These are phyloP conservation scores for Metarhizium humberi DNA, from an alignment of 2,329 filamentous ascomycete genomes.

Conservation along the genomic window DNA sequence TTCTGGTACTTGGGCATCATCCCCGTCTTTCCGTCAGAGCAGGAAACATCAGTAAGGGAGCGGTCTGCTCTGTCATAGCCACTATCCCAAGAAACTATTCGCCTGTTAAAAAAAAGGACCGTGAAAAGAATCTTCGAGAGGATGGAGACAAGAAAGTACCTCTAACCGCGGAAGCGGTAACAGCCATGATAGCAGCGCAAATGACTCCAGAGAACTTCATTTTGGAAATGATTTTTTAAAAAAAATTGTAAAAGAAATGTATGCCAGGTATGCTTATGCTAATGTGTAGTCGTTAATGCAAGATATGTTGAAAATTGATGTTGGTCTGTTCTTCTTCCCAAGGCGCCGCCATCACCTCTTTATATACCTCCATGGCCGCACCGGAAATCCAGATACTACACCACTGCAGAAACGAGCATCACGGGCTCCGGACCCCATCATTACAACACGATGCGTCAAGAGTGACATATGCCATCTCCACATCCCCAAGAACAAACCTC, in stretches of 20 bases:
- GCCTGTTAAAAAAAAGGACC: background rate
- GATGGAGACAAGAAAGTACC: background rate
- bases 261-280: too few relatives aligned
- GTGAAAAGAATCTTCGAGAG: background rate
- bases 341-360: background rate
- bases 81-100: slow-evolving; percentile 57
- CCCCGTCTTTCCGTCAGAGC: slow-evolving; percentile 60
- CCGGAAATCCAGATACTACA: background rate
- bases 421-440: background rate
- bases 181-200: slow-evolving; percentile 26
- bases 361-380: background rate
- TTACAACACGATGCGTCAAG: background rate
- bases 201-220: slow-evolving; percentile 36
- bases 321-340: background rate
- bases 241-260: background rate
- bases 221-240: slow-evolving; percentile 12
- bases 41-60: slow-evolving; percentile 48
- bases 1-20: slow-evolving; percentile 54
- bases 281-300: too few relatives aligned
- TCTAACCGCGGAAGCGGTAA: slow-evolving; percentile 16
- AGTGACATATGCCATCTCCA: background rate
- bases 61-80: slow-evolving; percentile 56
- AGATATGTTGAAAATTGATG: too few relatives aligned
- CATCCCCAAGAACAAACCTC: background rate
- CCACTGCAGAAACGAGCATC: background rate